Conservation (phyloP, 148 eudicot genomes). For the Silene conica region DNA sequence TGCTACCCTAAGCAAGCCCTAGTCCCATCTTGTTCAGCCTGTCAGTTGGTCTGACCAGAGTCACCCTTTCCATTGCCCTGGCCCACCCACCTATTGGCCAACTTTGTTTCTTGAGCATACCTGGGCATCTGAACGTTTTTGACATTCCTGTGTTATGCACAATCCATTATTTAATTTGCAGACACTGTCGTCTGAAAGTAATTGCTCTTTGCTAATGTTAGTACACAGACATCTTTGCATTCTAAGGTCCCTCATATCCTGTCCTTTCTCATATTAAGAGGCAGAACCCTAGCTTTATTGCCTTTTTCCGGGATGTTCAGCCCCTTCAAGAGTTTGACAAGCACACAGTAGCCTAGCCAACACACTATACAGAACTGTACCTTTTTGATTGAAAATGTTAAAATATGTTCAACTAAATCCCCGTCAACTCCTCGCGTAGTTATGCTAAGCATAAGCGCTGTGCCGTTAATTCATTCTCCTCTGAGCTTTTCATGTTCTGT, state of each 20-base stretch:
- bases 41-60: not conserved
- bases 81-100: not conserved
- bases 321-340: not conserved
- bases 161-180: not conserved
- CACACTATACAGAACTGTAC: not conserved
- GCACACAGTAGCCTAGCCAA: not conserved
- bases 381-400: not conserved
- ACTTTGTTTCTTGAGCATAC: not conserved
- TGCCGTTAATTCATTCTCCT: not conserved
- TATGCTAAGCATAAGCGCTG: not conserved
- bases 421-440: not conserved
- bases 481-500: not conserved
- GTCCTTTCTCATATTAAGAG: not conserved
- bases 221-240: not conserved
- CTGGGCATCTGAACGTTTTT: not conserved
- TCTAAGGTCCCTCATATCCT: not conserved
- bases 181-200: not conserved
- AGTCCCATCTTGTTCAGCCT: not conserved
- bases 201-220: not conserved
- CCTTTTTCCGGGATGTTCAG: not conserved
- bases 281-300: not conserved
- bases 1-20: not conserved
- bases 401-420: not conserved
- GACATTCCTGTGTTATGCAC: not conserved
- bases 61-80: not conserved